Evolutionary conservation across 108 stramenopile genomes (phyloP), one percentile per base, ranked within the genome.

Genomic region (Mediolabrus comicus): DNA sequence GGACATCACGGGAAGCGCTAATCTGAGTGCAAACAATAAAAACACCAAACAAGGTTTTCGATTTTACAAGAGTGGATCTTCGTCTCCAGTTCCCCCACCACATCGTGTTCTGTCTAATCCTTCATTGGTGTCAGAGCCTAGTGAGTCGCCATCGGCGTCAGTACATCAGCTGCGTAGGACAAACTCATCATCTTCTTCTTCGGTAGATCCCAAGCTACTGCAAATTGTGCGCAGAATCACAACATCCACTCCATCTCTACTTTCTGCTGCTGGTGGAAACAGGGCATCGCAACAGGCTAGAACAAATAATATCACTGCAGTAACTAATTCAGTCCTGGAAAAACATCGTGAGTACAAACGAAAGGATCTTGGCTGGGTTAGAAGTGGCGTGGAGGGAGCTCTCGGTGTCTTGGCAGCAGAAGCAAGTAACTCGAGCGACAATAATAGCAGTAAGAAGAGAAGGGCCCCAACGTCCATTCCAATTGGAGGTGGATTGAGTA

Each of bases 331-430:
- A 13, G 51, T 78, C 9, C 49, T 69, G 13, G 70, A 71, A 4
- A 59, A 86, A 28, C 81, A 89, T 65, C 86, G 87, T 13, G 90
- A 91, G 59, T 91, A 91, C 62, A 80, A 81, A 74, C 70, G 90
- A n/a, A 91, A 88, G 59, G 86, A 88, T 32, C 25, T 52, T 0
- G 59, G 62, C 6, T 64, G 64, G 61, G 60, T 91, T 9, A 69
- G 77, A 28, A 59, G 62, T 0, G 74, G 86, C 16, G 86, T 90
- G 6, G 85, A 89, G 52, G 62, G 32, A 5, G 75, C 74, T 16
- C 63, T 92, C 22, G 19, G 46, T 26, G 49, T 28, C 13, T 31
- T 53, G 64, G 72, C 59, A 27, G 29, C 34, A 27, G 46, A 46
- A 58, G 43, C 35, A 17, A 39, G 26, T 9, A 76, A 28, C 19